A percentile compares a stretch with the other conserved stretches of the same genome.
phyloP scores from a whole-genome alignment of 2,329 filamentous ascomycete species.

The Ambrosiella cleistominuta region DNA sequence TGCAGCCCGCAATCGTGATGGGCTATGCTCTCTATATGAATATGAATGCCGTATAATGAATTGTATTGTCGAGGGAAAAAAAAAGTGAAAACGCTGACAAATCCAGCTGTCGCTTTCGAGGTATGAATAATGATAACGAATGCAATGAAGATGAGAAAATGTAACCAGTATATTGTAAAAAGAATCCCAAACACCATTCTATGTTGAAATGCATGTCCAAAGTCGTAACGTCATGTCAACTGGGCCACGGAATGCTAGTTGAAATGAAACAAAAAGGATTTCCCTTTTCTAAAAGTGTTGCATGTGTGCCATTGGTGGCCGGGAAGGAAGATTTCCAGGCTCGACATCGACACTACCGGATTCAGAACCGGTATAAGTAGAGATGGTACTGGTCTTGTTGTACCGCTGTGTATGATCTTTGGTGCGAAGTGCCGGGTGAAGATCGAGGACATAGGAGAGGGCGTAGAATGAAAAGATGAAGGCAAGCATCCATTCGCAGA shows the following conservation, averaged over 20 bases:
- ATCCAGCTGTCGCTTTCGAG: not conserved
- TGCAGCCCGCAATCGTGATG: no score
- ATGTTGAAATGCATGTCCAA: not conserved
- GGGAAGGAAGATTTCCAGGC: not conserved
- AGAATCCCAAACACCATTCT: not conserved
- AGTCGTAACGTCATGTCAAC: not conserved
- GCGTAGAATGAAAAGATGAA: conserved; percentile 81
- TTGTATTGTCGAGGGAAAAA: no score
- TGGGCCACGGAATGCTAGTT: not conserved
- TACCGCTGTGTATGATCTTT: conserved; percentile 19
- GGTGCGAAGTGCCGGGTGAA: conserved; percentile 58
- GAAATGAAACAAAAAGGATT: not conserved
- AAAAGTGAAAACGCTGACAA: not conserved
- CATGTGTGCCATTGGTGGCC: not conserved
- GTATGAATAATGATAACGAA: not conserved
- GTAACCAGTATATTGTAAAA: not conserved
- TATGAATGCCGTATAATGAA: no score
- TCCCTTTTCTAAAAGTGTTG: not conserved
- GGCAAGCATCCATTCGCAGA: conserved; percentile 63
- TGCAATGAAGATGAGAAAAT: not conserved
- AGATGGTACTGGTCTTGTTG: not conserved
- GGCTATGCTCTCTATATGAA: no score
- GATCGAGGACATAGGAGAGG: conserved; percentile 71
- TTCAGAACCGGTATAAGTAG: not conserved
- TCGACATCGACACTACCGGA: not conserved